phyloP scores from a whole-genome alignment of 768 basidiomycete genomes.

The Hygrophorus pudorinus region DNA sequence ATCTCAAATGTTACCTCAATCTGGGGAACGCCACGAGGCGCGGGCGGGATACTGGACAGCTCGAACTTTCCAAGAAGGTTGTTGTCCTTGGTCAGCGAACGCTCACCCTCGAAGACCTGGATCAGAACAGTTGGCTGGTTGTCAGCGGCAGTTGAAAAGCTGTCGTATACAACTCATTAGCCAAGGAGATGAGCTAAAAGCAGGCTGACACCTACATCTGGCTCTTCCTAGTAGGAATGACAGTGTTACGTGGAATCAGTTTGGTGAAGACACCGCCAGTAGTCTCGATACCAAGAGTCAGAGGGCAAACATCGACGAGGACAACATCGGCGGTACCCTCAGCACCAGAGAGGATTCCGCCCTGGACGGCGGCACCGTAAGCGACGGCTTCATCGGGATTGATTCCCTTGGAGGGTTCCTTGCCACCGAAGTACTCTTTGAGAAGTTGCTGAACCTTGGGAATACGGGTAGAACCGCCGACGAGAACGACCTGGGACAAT shows the following conservation, averaged over 20 bases:
- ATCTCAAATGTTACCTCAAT: constrained; percentile 97
- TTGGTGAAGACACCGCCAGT: constrained; percentile 98
- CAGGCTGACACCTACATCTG: constrained; percentile 55
- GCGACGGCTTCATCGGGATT: constrained; percentile 99
- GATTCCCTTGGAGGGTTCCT: constrained; percentile 96
- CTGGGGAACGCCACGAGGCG: constrained; percentile 94
- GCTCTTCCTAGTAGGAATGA: constrained; percentile 94
- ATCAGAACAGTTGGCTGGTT: constrained; percentile 94
- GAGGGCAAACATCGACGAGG: constrained; percentile 92
- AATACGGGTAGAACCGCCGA: constrained; percentile 98
- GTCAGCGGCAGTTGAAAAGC: constrained; percentile 77
- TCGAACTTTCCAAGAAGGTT: constrained; percentile 97
- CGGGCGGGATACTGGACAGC: constrained; percentile 84
- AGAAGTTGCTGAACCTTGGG: constrained; percentile 98
- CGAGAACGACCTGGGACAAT: constrained; percentile 65
- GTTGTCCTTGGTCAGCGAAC: constrained; percentile 96
- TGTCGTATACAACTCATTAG: constrained; percentile 19
- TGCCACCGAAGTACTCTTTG: constrained; percentile 94
- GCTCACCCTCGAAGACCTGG: constrained; percentile 97
- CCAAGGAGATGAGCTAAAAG: background rate
- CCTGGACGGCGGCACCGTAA: constrained; percentile 97
- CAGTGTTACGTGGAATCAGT: constrained; percentile 94
- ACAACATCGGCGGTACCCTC: constrained; percentile 85
- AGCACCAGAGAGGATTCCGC: constrained; percentile 94
- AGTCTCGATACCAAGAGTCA: constrained; percentile 98